Percentiles rank a stretch among this genome's conserved stretches.
Evolutionary conservation across 768 basidiomycete genomes (phyloP).

Genomic region (Gyrodon lividus): DNA sequence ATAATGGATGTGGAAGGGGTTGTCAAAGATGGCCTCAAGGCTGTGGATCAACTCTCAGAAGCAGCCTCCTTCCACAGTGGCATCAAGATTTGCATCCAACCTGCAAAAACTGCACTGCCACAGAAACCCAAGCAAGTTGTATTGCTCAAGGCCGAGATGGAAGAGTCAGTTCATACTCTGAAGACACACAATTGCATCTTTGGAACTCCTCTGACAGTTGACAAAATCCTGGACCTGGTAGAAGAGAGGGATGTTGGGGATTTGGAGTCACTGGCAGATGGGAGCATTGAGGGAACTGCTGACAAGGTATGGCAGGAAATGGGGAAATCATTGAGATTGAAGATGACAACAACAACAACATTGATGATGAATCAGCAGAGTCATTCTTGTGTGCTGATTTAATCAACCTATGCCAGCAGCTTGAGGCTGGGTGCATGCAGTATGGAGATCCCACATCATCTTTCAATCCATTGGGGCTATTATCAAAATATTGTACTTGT

Average conservation of each 20-base stretch:
- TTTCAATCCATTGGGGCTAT: not conserved
- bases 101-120: not conserved
- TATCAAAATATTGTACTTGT: not conserved
- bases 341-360: not conserved
- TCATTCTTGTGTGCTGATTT: not conserved
- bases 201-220: constrained; percentile 6
- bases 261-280: not conserved
- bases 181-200: constrained; percentile 12
- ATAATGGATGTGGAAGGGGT: constrained; percentile 10
- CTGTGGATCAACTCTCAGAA: not conserved
- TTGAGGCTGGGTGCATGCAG: constrained; percentile 2
- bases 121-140: not conserved
- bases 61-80: not conserved
- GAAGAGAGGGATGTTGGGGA: constrained; percentile 11
- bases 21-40: not conserved
- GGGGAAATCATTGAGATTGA: not conserved
- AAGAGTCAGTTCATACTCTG: constrained; percentile 13
- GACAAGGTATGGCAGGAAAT: not conserved
- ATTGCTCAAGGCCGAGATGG: constrained; percentile 7
- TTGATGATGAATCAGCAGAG: not conserved
- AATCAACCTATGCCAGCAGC: constrained; percentile 1
- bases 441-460: not conserved
- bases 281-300: constrained; percentile 1
- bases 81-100: constrained; percentile 3
- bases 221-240: constrained; percentile 15